Conservation (phyloP, 208 protist species). For the Tritrichomonas foetus region DNA sequence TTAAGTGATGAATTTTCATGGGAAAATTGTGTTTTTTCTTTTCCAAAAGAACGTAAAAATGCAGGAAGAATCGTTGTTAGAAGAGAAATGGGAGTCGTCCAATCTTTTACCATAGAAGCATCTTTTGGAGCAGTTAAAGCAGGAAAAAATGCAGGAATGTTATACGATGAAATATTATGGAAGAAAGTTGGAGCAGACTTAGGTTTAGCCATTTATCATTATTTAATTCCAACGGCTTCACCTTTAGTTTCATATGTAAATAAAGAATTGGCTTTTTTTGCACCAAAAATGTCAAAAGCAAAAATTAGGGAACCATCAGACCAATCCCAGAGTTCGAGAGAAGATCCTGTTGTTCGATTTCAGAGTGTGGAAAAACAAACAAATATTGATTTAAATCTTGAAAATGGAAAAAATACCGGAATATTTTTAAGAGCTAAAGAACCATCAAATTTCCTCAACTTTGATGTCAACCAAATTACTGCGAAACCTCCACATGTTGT, state of each 20-base stretch:
- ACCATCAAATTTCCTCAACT: too few relatives aligned
- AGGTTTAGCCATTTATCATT: neutral
- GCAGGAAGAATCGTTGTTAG: neutral
- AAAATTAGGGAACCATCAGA: neutral
- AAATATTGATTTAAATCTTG: too few relatives aligned
- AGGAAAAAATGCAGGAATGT: neutral
- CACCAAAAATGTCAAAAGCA: neutral
- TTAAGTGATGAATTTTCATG: neutral
- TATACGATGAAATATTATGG: conserved; percentile 20
- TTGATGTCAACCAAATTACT: too few relatives aligned
- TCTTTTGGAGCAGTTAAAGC: neutral
- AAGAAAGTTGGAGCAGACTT: neutral
- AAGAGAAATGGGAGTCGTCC: neutral
- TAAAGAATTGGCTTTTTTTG: neutral
- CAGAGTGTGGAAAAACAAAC: too few relatives aligned
- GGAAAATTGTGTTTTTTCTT: conserved; percentile 4
- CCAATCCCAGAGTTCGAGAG: too few relatives aligned
- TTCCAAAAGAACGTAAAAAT: neutral
- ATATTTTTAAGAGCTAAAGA: too few relatives aligned
- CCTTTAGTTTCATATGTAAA: neutral
- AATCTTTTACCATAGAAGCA: conserved; percentile 16
- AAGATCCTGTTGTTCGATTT: too few relatives aligned
- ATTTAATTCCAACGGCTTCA: neutral
- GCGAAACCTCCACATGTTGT: too few relatives aligned
- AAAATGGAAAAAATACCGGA: too few relatives aligned